These are phyloP conservation scores for Coelastrella sp. DNA, from an alignment of 139 green algal species.

Conservation along the genomic window DNA sequence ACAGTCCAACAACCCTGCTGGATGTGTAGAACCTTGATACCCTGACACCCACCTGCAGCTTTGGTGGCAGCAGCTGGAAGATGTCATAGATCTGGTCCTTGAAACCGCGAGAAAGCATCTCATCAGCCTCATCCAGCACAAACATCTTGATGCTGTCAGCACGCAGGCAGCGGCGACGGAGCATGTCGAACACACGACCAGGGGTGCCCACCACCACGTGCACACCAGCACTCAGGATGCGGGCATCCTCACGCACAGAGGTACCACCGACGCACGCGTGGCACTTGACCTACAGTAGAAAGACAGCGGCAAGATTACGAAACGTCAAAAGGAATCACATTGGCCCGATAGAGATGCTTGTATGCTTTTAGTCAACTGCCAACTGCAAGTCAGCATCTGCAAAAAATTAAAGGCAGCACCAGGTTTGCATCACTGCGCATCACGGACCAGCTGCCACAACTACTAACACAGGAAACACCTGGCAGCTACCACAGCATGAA, in stretches of 20 bases:
- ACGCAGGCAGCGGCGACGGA: slow-evolving; percentile 93
- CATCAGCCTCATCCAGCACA: slow-evolving; percentile 98
- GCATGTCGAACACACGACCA: slow-evolving; percentile 99
- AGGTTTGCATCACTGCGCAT: too few relatives aligned
- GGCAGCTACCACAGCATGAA: background rate
- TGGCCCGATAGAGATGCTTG: background rate
- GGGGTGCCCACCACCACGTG: slow-evolving; percentile 91
- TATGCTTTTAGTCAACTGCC: too few relatives aligned
- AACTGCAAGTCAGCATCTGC: too few relatives aligned
- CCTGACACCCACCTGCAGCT: slow-evolving; percentile 89
- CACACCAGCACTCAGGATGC: slow-evolving; percentile 84
- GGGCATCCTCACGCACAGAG: slow-evolving; percentile 96
- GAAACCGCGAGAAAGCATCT: slow-evolving; percentile 99
- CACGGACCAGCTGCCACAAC: background rate
- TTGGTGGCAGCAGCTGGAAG: slow-evolving; percentile 98
- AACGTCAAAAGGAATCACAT: background rate
- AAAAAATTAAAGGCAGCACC: too few relatives aligned
- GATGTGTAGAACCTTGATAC: background rate
- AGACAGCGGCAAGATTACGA: background rate
- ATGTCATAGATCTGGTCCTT: slow-evolving; percentile 99
- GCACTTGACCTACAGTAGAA: slow-evolving; percentile 91
- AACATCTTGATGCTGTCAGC: slow-evolving; percentile 96
- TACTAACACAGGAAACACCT: background rate
- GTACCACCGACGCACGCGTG: slow-evolving; percentile 99
- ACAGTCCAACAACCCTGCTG: too few relatives aligned